Evolutionary conservation across 192 early-diverging fungal genomes (phyloP), one percentile per base, ranked within the genome.

Genomic region (Chytriomyces sp.): DNA sequence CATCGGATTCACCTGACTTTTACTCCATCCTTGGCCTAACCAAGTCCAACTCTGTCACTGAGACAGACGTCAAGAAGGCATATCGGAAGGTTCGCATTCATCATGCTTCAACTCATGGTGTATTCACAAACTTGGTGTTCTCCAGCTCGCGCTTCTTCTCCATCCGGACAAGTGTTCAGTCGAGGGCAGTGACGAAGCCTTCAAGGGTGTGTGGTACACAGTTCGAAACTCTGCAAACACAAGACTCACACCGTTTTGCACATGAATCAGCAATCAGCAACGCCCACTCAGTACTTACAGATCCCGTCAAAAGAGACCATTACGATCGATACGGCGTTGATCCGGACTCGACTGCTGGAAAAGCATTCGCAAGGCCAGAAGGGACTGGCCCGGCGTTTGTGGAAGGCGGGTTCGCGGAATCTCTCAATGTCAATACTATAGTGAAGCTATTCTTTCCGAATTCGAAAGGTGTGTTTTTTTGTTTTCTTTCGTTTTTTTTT

Each of bases 91-190:
- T 92, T 75, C 18, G 16, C n/a, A 44, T 16, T 59, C 9, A 61
- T 72, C n/a, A 20, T 11, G 1, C 53, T n/a, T 20, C 53, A 57
- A 57, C 53, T 57, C 53, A 3, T 20, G 16, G 13, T 20, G 16
- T n/a, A 57, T 57, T 57, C 53, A 13, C 20, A 2, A 0, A 35
- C 53, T 57, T 20, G 13, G 2, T n/a, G 9, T 13, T 13, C 2
- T 9, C 46, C 77, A 92, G 87, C 83, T 94, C 50, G 94, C 94
- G 44, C 85, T 96, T 43, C 84, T 89, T 57, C 92, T 96, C 75
- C 94, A 96, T 70, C 94, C 94, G 2, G 94, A 96, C 69, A 96
- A 96, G 76, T 94, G 94, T 67, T 86, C 80, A 3, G 93, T 92
- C 16, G 91, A 92, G 5, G 93, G 94, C 13, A 92, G 93, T 26